Evolutionary conservation across 257 asterid genomes (phyloP), one percentile per base, ranked within the genome.

Genomic region (Gentiana macrophylla): DNA sequence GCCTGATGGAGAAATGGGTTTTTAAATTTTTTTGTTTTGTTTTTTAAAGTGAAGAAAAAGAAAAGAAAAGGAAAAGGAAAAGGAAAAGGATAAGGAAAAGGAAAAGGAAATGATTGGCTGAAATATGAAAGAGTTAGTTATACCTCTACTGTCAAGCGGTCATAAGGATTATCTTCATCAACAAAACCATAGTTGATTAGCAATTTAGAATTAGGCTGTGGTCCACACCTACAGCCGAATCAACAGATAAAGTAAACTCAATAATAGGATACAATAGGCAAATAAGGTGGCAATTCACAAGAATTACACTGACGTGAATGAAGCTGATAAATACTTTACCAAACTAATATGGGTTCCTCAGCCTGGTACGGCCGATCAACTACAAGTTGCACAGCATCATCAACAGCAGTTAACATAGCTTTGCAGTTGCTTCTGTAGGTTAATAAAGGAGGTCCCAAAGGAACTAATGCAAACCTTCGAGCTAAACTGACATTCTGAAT

Each of bases 131-230:
- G 53, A 35, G 47, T 47, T 37, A 4, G 48, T 10, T 37, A 53
- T 68, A 88, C 99, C 94, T 92, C 86, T 70, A 92, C 73, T 63
- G 80, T 75, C 69, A 92, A 64, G 61, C 97, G 95, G 69, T 92
- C 97, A 62, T 78, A 75, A 53, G 83, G 53, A 80, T 88, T 92
- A 47, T 92, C 97, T 70, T 88, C 97, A 66, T 92, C 99, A 72
- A 92, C 94, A 81, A 88, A 88, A 67, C 99, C 99, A 69, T 92
- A 85, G 86, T 88, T 88, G 70, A 92, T 81, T 57, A 92, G 86
- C 72, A 92, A 75, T 67, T 80, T 88, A 43, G 97, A 85, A 76
- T 92, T 92, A 63, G 97, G 95, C 55, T 88, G 99, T 49, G 99
- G 97, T 52, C 97, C 97, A 74, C 97, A 85, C 97, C 99, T 92